Evolutionary conservation across 805 yeast species (phyloP).

Genomic region (Candida wancherniae): DNA sequence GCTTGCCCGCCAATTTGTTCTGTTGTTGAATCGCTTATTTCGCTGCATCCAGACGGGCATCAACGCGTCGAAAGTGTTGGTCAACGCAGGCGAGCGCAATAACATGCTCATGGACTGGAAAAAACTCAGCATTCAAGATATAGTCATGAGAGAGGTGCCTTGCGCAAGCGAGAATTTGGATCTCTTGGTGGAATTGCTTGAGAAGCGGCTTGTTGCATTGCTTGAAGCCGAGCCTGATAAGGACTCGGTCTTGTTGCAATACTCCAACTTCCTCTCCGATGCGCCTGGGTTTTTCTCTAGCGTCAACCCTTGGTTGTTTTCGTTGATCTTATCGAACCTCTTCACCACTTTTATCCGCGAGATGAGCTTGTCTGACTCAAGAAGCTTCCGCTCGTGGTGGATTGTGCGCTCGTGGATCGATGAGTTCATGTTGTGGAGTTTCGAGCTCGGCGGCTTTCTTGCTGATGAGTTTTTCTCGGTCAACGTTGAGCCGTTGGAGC

Average conservation of each 20-base stretch:
- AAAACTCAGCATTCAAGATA: conserved; percentile 42
- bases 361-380: conserved; percentile 52
- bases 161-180: conserved; percentile 36
- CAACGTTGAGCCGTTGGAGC: conserved; percentile 2
- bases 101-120: conserved; percentile 59
- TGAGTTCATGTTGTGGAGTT: conserved; percentile 64
- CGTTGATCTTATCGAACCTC: conserved; percentile 49
- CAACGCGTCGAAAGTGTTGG: conserved; percentile 44
- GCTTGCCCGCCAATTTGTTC: conserved; percentile 50
- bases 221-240: conserved; percentile 13
- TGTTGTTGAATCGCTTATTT: conserved; percentile 49
- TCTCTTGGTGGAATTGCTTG: conserved; percentile 29
- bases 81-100: conserved; percentile 38
- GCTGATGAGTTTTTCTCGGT: conserved; percentile 22
- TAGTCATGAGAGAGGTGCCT: conserved; percentile 48
- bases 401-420: conserved; percentile 69
- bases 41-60: conserved; percentile 51
- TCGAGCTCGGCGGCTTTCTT: conserved; percentile 57
- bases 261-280: conserved; percentile 27
- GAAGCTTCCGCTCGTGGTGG: conserved; percentile 74
- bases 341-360: conserved; percentile 59
- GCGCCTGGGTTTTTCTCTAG: conserved; percentile 46
- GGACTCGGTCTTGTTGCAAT: conserved; percentile 21
- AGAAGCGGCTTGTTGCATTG: conserved; percentile 29
- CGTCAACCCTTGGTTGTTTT: conserved; percentile 52